Evolutionary conservation across 805 yeast genomes (phyloP), one percentile per base, ranked within the genome.

Genomic region (Candida boleticola): DNA sequence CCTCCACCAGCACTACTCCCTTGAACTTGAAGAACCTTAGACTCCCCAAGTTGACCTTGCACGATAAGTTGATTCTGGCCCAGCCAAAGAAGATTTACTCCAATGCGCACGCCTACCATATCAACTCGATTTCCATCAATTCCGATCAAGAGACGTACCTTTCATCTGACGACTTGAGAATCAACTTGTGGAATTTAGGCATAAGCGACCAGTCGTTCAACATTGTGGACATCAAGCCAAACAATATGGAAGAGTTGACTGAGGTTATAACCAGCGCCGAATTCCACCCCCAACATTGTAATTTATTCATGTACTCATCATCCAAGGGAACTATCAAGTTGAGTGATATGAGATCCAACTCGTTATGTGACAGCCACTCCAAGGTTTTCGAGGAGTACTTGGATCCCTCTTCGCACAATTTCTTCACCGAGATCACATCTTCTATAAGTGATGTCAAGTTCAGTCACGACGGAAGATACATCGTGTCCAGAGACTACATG

Each of bases 61-160:
- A 93, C 66, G 99, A 93, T 64, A 89, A 89, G 55, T 86, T 93
- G 54, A 85, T 93, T 44, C 92, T 95, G 31, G 97, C 98, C 1
- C 86, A 90, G 49, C 98, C 99, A 21, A 86, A 90, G 57, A 81
- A 82, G 52, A 83, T 90, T 41, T 93, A 86, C 66, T 81, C 95
- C 31, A 95, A 95, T 66, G 99, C 97, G 5, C 99, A 93, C 67
- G 96, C 98, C 29, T 93, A 93, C 68, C 99, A 93, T 66, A 93
- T 93, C 60, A 92, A 93, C 71, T 89, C 98, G 40, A 88, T 93
- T 57, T 85, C 96, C 44, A 84, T 89, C 48, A 95, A 93, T 65
- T 82, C 90, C 11, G 99, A 93, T 68, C 96, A 89, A 53, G 99
- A 93, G 68, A 93, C 99, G 11, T 93, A 85, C 63, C 77, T 93